Evolutionary conservation across 164 flowering plant genomes (phyloP), one percentile per base, ranked within the genome.

Genomic region (Aristolochia californica): DNA sequence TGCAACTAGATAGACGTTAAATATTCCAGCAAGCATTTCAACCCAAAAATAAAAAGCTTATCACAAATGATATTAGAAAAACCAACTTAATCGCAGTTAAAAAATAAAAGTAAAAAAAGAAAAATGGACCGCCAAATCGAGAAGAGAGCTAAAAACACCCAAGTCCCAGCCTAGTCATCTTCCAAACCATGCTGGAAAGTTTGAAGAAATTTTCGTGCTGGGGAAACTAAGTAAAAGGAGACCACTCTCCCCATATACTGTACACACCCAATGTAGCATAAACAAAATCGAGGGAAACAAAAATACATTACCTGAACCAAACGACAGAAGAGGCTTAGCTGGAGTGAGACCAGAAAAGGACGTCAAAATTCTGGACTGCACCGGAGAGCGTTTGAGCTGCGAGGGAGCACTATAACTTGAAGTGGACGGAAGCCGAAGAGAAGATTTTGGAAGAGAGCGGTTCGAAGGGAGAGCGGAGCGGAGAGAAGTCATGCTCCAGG

Each of bases 401-500:
- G 53, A 44, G 51, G 43, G n/a, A 17, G 18, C 25, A 23, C 55
- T 0, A 18, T 25, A 43, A 13, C n/a, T n/a, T n/a, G 45, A 45
- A 59, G 59, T 24, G 45, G 49, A 28, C 53, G 38, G 43, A 28
- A 66, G 60, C 45, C 66, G 57, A 25, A 48, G 60, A 57, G 56
- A 62, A 58, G 44, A 48, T 14, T 28, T 1, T 45, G 69, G 53
- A n/a, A n/a, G n/a, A 52, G 48, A 43, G 7, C 7, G 4, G 4
- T 34, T 34, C 10, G 73, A 30, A 2, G 76, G 62, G 30, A 75
- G 81, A 3, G 91, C 72, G 3, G 83, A 68, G 20, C 56, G 69
- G 9, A 90, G 78, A 48, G 91, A 76, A 10, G 83, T 64, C 88
- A 87, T 81, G 64, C 66, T 80, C 95, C 88, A 87, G 30, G 78